phyloP scores from a whole-genome alignment of 2,329 filamentous ascomycete species.

The Neofusicoccum sp. region DNA sequence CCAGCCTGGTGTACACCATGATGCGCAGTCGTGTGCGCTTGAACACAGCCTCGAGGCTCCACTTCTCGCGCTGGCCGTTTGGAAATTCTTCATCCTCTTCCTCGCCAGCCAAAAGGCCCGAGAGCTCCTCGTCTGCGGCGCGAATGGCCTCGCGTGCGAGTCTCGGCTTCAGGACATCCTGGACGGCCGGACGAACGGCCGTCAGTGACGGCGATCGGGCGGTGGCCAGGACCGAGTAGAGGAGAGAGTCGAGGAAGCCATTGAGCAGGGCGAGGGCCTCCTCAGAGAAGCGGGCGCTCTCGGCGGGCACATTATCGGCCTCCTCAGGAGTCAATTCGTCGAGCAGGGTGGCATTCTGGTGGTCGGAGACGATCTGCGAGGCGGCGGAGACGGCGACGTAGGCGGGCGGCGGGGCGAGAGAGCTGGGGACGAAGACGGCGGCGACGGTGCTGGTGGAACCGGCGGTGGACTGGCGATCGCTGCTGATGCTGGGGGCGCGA shows the following conservation, averaged over 20 bases:
- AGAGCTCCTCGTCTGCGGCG: slow-evolving; percentile 80
- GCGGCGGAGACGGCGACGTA: slow-evolving; percentile 89
- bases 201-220: slow-evolving; percentile 75
- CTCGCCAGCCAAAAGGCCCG: slow-evolving; percentile 84
- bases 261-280: slow-evolving; percentile 79
- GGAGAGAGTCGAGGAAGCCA: slow-evolving; percentile 85
- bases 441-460: slow-evolving; percentile 49
- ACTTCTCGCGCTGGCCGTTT: slow-evolving; percentile 50
- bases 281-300: slow-evolving; percentile 69
- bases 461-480: slow-evolving; percentile 62
- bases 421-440: slow-evolving; percentile 64
- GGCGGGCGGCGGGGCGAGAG: slow-evolving; percentile 72
- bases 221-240: slow-evolving; percentile 83
- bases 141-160: slow-evolving; percentile 81
- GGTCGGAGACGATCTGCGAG: slow-evolving; percentile 85
- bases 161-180: slow-evolving; percentile 83
- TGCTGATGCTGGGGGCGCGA: slow-evolving; percentile 59
- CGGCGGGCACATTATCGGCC: slow-evolving; percentile 55
- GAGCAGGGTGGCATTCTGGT: slow-evolving; percentile 73
- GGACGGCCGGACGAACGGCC: slow-evolving; percentile 75
- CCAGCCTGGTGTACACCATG: slow-evolving; percentile 97
- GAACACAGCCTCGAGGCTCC: slow-evolving; percentile 92
- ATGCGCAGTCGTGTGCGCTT: slow-evolving; percentile 88
- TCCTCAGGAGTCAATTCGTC: slow-evolving; percentile 68
- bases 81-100: slow-evolving; percentile 56